Evolutionary conservation across 371 early-diverging fungal genomes (phyloP).

Genomic region (Zopfochytrium polystomum): DNA sequence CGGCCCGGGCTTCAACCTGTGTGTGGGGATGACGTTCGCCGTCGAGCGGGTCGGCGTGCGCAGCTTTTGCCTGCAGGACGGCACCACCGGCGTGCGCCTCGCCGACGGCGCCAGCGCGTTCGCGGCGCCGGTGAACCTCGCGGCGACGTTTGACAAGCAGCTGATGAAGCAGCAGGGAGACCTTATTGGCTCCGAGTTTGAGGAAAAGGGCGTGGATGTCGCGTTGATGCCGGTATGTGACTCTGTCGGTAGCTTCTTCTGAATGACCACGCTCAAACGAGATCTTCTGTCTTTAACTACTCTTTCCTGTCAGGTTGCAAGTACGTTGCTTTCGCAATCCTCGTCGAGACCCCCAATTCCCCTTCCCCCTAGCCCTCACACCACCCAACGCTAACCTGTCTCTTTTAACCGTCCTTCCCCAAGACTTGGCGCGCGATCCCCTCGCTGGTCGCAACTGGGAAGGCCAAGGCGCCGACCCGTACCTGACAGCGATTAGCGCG

Average conservation of each 20-base stretch:
- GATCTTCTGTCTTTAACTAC: too few relatives aligned
- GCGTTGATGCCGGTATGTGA: too few relatives aligned
- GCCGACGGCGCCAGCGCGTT: slow-evolving; percentile 47
- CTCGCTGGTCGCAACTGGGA: slow-evolving; percentile 60
- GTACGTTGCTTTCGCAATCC: too few relatives aligned
- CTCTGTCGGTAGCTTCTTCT: too few relatives aligned
- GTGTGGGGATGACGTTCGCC: slow-evolving; percentile 50
- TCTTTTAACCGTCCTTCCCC: too few relatives aligned
- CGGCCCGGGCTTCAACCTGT: slow-evolving; percentile 27
- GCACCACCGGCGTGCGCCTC: slow-evolving; percentile 51
- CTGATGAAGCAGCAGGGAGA: slow-evolving; percentile 49
- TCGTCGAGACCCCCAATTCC: too few relatives aligned
- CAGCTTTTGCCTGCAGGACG: slow-evolving; percentile 59
- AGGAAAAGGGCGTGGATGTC: slow-evolving; percentile 50
- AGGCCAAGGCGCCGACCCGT: slow-evolving; percentile 61
- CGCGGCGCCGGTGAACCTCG: slow-evolving; percentile 46
- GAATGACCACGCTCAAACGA: too few relatives aligned
- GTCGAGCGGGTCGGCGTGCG: slow-evolving; percentile 33
- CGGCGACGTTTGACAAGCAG: slow-evolving; percentile 55
- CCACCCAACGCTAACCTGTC: too few relatives aligned
- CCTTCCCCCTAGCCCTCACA: too few relatives aligned
- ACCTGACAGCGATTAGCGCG: slow-evolving; percentile 33
- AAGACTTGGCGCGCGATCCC: slow-evolving; percentile 53
- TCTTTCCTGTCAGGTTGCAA: too few relatives aligned
- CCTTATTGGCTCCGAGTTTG: slow-evolving; percentile 55